Evolutionary conservation across 371 early-diverging fungal species (phyloP), one percentile per base, ranked within the genome.

Genomic region (Mucor piriformis): DNA sequence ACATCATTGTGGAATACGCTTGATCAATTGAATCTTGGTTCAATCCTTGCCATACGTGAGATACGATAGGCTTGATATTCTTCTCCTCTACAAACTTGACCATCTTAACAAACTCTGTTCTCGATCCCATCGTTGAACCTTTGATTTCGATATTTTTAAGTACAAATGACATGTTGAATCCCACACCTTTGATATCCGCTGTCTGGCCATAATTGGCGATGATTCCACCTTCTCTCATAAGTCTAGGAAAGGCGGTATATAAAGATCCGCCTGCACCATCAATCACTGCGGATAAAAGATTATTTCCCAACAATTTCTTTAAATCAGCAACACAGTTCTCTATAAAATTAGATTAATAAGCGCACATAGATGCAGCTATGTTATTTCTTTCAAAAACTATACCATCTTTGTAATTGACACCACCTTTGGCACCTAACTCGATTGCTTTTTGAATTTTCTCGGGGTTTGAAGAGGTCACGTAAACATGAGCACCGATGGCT

Each of bases 201-300:
- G 85, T 85, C 59, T 87, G 85, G 24, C 88, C 88, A 55, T 88
- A 88, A 20, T 77, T 72, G 20, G 76, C 76, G 55, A 83, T 77
- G 48, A 77, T 81, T 23, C 87, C 88, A 48, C 91, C 91, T 5
- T 69, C 50, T 7, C 59, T 57, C 69, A 83, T 66, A 11, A 84
- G 63, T 12, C 47, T 50, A 7, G 64, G 67, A 47, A 77, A 79
- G 1, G 67, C 54, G 24, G 59, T 62, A 66, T 76, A 74, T 12
- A 81, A 67, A 10, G 76, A 76, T 23, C 89, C 89, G 27, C 86
- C 86, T 21, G 89, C 86, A 20, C 91, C 88, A 64, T 91, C 91
- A 49, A 91, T 78, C 15, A 91, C 76, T 20, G 83, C 77, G 23
- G 85, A 77, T 25, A 88, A 63, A n/a, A 43, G 53, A 13, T 72